Conservation (phyloP, 768 basidiomycete genomes). For the Trametes villosa region DNA sequence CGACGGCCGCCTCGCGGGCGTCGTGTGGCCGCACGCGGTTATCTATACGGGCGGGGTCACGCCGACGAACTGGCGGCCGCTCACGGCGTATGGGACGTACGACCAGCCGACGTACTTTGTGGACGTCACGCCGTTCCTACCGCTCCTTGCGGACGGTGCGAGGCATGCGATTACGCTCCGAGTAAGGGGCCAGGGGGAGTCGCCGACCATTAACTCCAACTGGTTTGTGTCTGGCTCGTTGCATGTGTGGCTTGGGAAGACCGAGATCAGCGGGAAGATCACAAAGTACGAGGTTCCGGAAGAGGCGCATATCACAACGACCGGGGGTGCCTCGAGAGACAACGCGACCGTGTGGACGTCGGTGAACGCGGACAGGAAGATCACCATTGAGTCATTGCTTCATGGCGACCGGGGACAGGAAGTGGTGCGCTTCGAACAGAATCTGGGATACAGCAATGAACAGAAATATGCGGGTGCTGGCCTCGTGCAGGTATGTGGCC, state of each 20-base stretch:
- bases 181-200: slow-evolving; percentile 64
- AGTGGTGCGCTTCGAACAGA: slow-evolving; percentile 57
- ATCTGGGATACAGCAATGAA: slow-evolving; percentile 56
- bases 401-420: slow-evolving; percentile 57
- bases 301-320: slow-evolving; percentile 52
- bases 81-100: slow-evolving; percentile 44
- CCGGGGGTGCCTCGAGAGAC: slow-evolving; percentile 42
- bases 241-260: slow-evolving; percentile 66
- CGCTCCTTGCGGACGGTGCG: slow-evolving; percentile 62
- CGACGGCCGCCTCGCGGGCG: slow-evolving; percentile 55
- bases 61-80: slow-evolving; percentile 68
- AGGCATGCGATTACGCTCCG: slow-evolving; percentile 72
- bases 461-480: slow-evolving; percentile 59
- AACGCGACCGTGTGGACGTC: slow-evolving; percentile 60
- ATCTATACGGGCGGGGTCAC: slow-evolving; percentile 77
- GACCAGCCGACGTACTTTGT: slow-evolving; percentile 77
- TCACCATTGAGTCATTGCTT: slow-evolving; percentile 59
- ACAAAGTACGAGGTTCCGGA: slow-evolving; percentile 55
- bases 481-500: slow-evolving; percentile 36
- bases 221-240: slow-evolving; percentile 74
- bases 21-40: slow-evolving; percentile 55
- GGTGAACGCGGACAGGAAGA: slow-evolving; percentile 54
- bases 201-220: slow-evolving; percentile 65
- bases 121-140: slow-evolving; percentile 76
- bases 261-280: slow-evolving; percentile 66